These are phyloP conservation scores for Limtongia smithiae DNA, from an alignment of 805 yeast genomes.

Conservation along the genomic window DNA sequence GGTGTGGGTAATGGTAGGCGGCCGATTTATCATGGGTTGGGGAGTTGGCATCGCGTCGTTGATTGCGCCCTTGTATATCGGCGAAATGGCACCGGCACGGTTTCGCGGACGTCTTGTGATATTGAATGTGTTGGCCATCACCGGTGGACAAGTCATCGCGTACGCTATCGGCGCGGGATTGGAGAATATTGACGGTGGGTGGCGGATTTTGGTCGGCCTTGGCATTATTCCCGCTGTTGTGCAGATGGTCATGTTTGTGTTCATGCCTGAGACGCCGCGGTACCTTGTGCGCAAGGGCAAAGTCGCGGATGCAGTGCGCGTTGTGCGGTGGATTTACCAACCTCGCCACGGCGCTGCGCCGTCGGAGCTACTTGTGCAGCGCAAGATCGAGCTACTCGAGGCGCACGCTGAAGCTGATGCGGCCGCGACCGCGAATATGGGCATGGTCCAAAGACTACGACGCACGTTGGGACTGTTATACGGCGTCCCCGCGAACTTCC, in stretches of 20 bases:
- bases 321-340: constrained; percentile 57
- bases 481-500: constrained; percentile 55
- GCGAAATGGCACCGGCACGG: constrained; percentile 82
- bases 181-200: constrained; percentile 68
- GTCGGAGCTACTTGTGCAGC: constrained; percentile 60
- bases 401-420: constrained; percentile 36
- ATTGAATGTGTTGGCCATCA: constrained; percentile 80
- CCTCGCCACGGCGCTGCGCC: constrained; percentile 44
- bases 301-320: constrained; percentile 60
- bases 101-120: constrained; percentile 90
- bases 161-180: constrained; percentile 92
- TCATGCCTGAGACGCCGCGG: constrained; percentile 95
- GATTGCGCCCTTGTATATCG: constrained; percentile 88
- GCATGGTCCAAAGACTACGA: constrained; percentile 29
- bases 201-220: constrained; percentile 90
- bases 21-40: constrained; percentile 89
- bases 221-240: constrained; percentile 81
- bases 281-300: constrained; percentile 71
- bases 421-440: constrained; percentile 24
- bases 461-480: constrained; percentile 37
- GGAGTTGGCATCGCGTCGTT: constrained; percentile 95
- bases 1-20: constrained; percentile 88
- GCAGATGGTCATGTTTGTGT: constrained; percentile 72
- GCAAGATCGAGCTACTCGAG: constrained; percentile 56
- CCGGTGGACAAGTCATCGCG: constrained; percentile 93